A percentile compares a stretch with the other conserved stretches of the same genome.
These are phyloP conservation scores for Globisporangium middletonii DNA, from an alignment of 352 stramenopile species.

Conservation along the genomic window DNA sequence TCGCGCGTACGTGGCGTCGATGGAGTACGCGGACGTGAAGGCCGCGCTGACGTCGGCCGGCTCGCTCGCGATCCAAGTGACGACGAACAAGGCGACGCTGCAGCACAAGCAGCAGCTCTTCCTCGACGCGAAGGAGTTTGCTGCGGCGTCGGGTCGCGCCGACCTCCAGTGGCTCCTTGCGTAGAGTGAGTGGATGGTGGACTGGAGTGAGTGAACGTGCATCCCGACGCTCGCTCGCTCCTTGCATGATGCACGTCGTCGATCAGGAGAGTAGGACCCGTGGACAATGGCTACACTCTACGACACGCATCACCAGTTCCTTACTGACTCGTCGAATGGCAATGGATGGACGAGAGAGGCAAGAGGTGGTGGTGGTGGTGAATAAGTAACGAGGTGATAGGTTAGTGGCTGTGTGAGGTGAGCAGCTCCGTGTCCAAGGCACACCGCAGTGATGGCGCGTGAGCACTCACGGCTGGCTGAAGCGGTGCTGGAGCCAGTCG, in stretches of 20 bases:
- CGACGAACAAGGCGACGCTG: constrained; percentile 37
- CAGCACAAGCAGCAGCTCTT: constrained; percentile 63
- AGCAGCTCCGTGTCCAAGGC: neutral
- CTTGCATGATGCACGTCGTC: neutral
- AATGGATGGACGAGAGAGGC: too few species aligned
- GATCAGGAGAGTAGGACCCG: too few species aligned
- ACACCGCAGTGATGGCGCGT: neutral
- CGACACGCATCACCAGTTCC: neutral
- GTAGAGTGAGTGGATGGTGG: constrained; percentile 4
- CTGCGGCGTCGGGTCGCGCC: constrained; percentile 23
- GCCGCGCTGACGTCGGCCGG: constrained; percentile 24
- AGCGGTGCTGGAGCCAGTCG: constrained; percentile 72
- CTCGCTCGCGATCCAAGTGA: constrained; percentile 39
- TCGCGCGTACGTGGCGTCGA: constrained; percentile 63
- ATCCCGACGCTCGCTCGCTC: too few species aligned
- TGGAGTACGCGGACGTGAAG: constrained; percentile 82
- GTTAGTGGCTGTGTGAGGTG: neutral
- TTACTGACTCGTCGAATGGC: neutral
- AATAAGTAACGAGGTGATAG: neutral
- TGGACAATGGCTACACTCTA: too few species aligned
- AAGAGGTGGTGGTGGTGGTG: neutral
- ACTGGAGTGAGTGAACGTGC: neutral
- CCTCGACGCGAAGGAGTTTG: constrained; percentile 68
- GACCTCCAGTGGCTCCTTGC: constrained; percentile 43
- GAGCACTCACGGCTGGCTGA: constrained; percentile 17